These are phyloP conservation scores for Phytophthora megakarya DNA, from an alignment of 352 stramenopile species.

Conservation along the genomic window DNA sequence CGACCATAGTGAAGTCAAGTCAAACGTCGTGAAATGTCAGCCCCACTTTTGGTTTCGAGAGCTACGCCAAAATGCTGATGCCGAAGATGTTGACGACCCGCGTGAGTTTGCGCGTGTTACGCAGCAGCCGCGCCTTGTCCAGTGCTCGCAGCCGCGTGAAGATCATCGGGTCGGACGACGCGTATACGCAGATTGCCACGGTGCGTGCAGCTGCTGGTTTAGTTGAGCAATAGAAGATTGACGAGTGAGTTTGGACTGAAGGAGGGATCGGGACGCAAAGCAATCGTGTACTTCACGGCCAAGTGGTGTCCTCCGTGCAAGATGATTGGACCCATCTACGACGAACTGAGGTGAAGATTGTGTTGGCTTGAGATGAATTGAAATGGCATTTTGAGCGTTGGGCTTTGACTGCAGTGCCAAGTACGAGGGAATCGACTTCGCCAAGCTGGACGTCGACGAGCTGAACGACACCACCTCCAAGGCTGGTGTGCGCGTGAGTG, in stretches of 20 bases:
- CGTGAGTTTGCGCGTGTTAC: constrained; percentile 26
- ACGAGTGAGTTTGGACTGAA: constrained; percentile 20
- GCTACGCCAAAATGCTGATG: constrained; percentile 43
- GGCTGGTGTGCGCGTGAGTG: constrained; percentile 79
- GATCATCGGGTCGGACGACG: constrained; percentile 74
- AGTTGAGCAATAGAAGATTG: neutral
- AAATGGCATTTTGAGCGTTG: neutral
- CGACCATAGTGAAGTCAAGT: constrained; percentile 4
- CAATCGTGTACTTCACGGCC: constrained; percentile 90
- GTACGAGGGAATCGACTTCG: constrained; percentile 77
- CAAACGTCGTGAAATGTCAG: constrained; percentile 8
- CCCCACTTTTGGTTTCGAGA: constrained; percentile 6
- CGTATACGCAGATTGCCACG: constrained; percentile 71
- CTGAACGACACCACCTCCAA: constrained; percentile 79
- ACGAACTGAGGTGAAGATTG: constrained; percentile 72
- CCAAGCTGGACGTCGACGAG: constrained; percentile 87
- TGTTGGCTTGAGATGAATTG: neutral
- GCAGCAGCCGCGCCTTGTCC: constrained; percentile 34
- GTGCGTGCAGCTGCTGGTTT: constrained; percentile 35
- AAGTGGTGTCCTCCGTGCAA: constrained; percentile 93
- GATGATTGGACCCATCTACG: constrained; percentile 89
- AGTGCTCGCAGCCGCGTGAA: constrained; percentile 67
- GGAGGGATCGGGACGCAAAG: constrained; percentile 66
- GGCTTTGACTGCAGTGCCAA: constrained; percentile 48
- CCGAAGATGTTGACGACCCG: constrained; percentile 37